These are phyloP conservation scores for Neophaeococcomyces mojaviensis DNA, from an alignment of 2,329 filamentous ascomycete genomes.

Conservation along the genomic window DNA sequence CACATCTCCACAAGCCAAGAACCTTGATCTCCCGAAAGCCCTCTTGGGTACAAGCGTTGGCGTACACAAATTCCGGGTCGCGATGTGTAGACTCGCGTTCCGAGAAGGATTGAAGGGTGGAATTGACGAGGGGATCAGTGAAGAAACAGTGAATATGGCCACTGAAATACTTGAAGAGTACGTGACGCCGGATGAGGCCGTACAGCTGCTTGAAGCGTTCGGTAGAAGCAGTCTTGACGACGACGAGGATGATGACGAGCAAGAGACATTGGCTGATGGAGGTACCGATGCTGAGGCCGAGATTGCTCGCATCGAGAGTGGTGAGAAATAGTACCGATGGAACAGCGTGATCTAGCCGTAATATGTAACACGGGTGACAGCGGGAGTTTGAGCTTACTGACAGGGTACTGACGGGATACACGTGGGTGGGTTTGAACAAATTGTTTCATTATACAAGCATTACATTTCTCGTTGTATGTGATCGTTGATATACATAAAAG, in stretches of 20 bases:
- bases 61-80: constrained; percentile 73
- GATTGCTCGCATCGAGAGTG: not conserved
- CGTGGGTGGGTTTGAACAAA: not conserved
- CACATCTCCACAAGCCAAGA: not conserved
- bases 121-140: constrained; percentile 67
- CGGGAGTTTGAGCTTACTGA: no score
- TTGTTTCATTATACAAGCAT: not conserved
- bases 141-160: constrained; percentile 72
- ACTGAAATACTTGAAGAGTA: constrained; percentile 72
- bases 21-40: constrained; percentile 60
- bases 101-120: constrained; percentile 60
- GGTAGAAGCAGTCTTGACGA: constrained; percentile 26
- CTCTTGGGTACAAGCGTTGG: constrained; percentile 62
- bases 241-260: constrained; percentile 13
- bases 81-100: constrained; percentile 77
- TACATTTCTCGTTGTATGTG: not conserved
- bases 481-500: no score
- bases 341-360: no score
- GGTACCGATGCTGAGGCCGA: constrained; percentile 5
- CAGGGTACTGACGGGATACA: not conserved
- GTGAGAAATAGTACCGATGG: no score
- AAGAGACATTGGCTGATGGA: constrained; percentile 1
- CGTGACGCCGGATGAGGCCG: constrained; percentile 71
- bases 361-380: no score
- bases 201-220: constrained; percentile 47